Conservation (phyloP, 2,329 filamentous ascomycete genomes). For the Arthroderma sp. region DNA sequence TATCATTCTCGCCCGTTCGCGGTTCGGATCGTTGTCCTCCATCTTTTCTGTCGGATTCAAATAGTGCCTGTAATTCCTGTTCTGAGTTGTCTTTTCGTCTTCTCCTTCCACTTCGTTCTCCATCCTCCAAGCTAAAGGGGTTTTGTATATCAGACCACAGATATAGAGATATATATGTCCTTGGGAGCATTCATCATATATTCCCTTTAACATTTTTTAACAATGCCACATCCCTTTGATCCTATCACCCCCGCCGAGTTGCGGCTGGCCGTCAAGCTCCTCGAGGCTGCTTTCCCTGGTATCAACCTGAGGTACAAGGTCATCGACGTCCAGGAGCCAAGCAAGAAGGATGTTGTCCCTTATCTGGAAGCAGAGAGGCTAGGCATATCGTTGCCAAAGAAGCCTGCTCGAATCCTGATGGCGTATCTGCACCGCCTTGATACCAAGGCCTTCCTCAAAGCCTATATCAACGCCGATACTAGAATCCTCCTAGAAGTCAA, state of each 20-base stretch:
- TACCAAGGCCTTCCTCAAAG: conserved; percentile 30
- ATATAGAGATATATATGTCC: too few relatives aligned
- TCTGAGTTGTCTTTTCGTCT: too few relatives aligned
- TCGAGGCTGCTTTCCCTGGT: conserved; percentile 25
- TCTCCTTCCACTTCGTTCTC: too few relatives aligned
- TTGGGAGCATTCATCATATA: too few relatives aligned
- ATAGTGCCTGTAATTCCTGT: too few relatives aligned
- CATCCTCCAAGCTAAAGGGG: too few relatives aligned
- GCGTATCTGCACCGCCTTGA: conserved; percentile 35
- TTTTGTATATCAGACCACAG: too few relatives aligned
- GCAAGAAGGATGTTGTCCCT: conserved; percentile 45
- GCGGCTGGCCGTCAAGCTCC: conserved; percentile 25
- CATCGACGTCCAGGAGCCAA: conserved; percentile 53
- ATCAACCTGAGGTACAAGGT: conserved; percentile 44
- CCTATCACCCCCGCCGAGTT: conserved; percentile 29
- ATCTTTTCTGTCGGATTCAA: too few relatives aligned
- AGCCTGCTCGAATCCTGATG: conserved; percentile 41
- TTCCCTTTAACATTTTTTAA: not conserved
- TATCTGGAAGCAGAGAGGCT: conserved; percentile 51
- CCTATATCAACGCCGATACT: conserved; percentile 28
- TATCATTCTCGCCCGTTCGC: too few relatives aligned
- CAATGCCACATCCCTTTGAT: conserved; percentile 25
- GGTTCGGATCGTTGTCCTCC: too few relatives aligned
- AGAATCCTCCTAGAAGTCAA: conserved; percentile 25
- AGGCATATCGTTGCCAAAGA: conserved; percentile 35